phyloP scores from a whole-genome alignment of 2,329 filamentous ascomycete genomes.

The Meredithiella fracta region DNA sequence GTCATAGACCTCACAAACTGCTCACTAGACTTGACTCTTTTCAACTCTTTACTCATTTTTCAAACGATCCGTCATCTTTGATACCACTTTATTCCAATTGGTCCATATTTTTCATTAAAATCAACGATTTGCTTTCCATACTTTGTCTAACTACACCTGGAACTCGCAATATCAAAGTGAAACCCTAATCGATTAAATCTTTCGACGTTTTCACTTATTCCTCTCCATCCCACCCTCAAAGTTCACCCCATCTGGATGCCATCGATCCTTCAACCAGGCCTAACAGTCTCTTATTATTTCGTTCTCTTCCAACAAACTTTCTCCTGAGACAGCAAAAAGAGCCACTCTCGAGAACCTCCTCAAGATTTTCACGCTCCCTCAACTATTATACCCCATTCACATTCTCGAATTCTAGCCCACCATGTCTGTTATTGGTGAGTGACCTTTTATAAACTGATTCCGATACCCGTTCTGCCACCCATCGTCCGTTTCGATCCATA shows the following conservation, averaged over 20 bases:
- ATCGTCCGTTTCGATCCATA: background rate
- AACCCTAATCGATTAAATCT: background rate
- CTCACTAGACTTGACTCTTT: background rate
- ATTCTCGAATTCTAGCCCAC: slow-evolving; percentile 11
- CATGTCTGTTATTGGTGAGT: slow-evolving; percentile 15
- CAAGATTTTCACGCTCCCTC: slow-evolving; percentile 3
- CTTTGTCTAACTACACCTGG: background rate
- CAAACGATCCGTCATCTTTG: too few species aligned
- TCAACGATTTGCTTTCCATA: background rate
- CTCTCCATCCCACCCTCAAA: background rate
- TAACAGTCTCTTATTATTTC: slow-evolving; percentile 10
- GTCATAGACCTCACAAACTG: background rate
- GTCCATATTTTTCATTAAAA: too few species aligned
- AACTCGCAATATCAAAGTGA: background rate
- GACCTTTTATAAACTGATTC: background rate
- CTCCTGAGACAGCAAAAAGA: slow-evolving; percentile 6
- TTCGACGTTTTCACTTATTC: background rate
- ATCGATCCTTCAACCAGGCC: slow-evolving; percentile 12
- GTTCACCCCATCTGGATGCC: slow-evolving; percentile 6
- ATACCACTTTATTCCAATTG: too few species aligned
- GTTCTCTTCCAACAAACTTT: slow-evolving; percentile 10
- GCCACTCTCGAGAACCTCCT: slow-evolving; percentile 8
- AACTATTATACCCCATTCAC: slow-evolving; percentile 5
- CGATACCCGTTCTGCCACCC: background rate
- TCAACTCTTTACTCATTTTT: background rate